These are phyloP conservation scores for Lactarius tabidus DNA, from an alignment of 768 basidiomycete species.

Conservation along the genomic window DNA sequence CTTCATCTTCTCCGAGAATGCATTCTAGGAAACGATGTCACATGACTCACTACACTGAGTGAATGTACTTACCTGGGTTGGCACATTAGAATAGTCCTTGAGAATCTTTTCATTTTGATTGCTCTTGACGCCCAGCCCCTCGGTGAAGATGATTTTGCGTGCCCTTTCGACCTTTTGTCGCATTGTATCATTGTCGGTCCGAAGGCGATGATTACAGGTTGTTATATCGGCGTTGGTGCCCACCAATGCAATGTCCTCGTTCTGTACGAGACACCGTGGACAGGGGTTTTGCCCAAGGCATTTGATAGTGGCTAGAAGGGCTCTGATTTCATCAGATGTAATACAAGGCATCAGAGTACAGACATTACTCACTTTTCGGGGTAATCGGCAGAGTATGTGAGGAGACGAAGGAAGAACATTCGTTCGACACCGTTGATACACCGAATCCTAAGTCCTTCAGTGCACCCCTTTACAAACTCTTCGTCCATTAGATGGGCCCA, in stretches of 20 bases:
- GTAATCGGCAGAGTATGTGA: conserved; percentile 29
- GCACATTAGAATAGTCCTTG: not conserved
- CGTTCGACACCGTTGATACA: conserved; percentile 29
- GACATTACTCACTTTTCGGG: conserved; percentile 28
- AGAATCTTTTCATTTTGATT: not conserved
- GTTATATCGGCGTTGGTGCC: not conserved
- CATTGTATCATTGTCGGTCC: not conserved
- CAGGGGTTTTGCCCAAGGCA: not conserved
- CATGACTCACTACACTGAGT: no score
- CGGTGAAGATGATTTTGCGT: not conserved
- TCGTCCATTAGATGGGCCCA: conserved; percentile 25
- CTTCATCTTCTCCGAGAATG: not conserved
- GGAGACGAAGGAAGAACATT: conserved; percentile 26
- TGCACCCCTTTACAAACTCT: conserved; percentile 28
- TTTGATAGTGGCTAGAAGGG: conserved; percentile 24
- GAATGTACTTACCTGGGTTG: not conserved
- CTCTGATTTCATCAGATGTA: conserved; percentile 23
- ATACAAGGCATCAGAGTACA: no score
- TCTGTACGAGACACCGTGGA: not conserved
- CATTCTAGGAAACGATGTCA: not conserved
- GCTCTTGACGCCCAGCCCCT: not conserved
- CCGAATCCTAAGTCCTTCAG: not conserved
- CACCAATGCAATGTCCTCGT: not conserved
- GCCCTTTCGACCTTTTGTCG: not conserved
- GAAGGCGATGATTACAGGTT: not conserved